Percentiles rank a stretch among this genome's conserved stretches.
Conservation (phyloP, 805 yeast genomes). For the Middelhovenomyces tepae region DNA sequence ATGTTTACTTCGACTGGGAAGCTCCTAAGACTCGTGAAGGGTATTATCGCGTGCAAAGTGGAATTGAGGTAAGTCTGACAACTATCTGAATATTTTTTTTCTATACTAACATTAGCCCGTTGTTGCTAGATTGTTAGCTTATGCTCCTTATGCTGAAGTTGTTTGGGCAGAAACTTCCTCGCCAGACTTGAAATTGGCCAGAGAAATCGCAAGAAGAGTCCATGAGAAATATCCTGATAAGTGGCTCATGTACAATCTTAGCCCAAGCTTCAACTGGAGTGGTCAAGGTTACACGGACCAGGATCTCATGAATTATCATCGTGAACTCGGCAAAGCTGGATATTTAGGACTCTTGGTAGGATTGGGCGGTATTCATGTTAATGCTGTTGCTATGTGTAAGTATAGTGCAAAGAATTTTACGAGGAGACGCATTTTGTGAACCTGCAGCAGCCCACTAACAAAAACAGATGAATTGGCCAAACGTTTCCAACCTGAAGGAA, state of each 20-base stretch:
- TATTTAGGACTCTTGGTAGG: conserved; percentile 47
- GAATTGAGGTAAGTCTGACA: no score
- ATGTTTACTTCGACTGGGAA: conserved; percentile 43
- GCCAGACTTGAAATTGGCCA: conserved; percentile 41
- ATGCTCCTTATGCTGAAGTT: conserved; percentile 46
- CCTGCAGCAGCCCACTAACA: no score
- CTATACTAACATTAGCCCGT: no score
- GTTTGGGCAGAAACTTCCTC: conserved; percentile 50
- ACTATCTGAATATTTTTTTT: no score
- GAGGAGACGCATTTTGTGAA: no score
- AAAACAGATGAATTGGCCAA: no score
- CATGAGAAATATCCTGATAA: conserved; percentile 39
- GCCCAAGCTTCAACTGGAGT: conserved; percentile 51
- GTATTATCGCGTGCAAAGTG: conserved; percentile 36
- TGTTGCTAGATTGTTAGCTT: conserved; percentile 39
- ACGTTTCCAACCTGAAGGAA: conserved; percentile 38
- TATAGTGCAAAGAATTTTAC: no score
- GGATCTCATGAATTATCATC: conserved; percentile 36
- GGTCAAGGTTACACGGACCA: conserved; percentile 39
- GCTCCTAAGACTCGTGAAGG: conserved; percentile 47
- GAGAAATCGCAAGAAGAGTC: conserved; percentile 33
- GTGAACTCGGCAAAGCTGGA: conserved; percentile 42
- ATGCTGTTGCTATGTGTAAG: conserved; percentile 39
- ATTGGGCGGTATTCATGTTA: conserved; percentile 44
- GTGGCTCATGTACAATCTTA: conserved; percentile 45